Evolutionary conservation across 208 protist species (phyloP).

Genomic region (Porcisia deanei): DNA sequence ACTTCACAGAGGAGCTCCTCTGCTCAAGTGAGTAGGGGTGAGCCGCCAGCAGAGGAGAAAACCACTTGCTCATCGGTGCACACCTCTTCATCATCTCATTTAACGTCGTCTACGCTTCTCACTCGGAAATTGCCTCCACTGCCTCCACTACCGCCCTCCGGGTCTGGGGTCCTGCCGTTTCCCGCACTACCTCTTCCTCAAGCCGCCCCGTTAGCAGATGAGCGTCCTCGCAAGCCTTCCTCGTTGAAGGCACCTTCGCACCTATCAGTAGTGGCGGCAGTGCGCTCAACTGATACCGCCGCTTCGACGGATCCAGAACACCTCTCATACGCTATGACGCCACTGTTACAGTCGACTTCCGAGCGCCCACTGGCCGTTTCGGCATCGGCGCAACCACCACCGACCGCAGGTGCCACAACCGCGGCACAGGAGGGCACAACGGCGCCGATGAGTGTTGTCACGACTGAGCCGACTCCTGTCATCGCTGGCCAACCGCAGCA

Average conservation of each 20-base stretch:
- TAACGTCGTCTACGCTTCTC: neutral
- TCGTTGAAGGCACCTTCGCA: too few species aligned
- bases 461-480: neutral
- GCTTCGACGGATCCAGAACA: too few species aligned
- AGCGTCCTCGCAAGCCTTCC: too few species aligned
- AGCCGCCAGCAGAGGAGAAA: neutral
- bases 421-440: neutral
- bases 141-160: neutral
- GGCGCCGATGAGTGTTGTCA: neutral
- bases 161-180: neutral
- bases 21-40: neutral
- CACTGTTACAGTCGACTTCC: neutral
- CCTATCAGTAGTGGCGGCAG: neutral
- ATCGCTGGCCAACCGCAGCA: neutral
- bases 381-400: neutral
- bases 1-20: too few species aligned
- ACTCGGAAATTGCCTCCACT: neutral
- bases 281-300: neutral
- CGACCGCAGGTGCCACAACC: neutral
- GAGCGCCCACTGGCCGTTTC: neutral
- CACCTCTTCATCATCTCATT: neutral
- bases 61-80: neutral
- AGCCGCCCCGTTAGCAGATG: too few species aligned
- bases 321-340: neutral
- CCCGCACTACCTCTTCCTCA: neutral